Evolutionary conservation across 169 alveolate genomes (phyloP).

Genomic region (Plasmodium malariae): DNA sequence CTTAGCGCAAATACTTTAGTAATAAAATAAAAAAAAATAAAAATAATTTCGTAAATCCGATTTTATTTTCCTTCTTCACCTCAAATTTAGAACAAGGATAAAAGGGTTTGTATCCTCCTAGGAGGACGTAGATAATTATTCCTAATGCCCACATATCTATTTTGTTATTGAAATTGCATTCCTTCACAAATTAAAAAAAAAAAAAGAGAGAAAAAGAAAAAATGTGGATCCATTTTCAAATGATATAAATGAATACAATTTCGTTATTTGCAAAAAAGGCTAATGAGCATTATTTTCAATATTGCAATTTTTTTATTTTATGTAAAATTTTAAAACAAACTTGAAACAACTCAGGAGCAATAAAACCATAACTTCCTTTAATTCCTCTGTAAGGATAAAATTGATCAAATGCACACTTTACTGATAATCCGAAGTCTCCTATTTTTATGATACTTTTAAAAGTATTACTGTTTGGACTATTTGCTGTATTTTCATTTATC

Average conservation of each 20-base stretch:
- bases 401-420: constrained; percentile 43
- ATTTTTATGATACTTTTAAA: constrained; percentile 47
- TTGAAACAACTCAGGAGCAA: constrained; percentile 81
- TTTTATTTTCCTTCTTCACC: neutral
- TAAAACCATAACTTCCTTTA: constrained; percentile 79
- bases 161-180: constrained; percentile 70
- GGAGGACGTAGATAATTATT: constrained; percentile 55
- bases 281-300: no score
- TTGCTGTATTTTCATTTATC: constrained; percentile 22
- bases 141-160: constrained; percentile 84
- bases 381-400: constrained; percentile 74
- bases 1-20: no score
- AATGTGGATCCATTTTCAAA: neutral
- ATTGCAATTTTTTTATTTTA: no score
- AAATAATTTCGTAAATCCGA: no score
- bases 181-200: constrained; percentile 27
- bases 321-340: constrained; percentile 32
- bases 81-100: constrained; percentile 78
- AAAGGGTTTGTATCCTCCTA: constrained; percentile 83
- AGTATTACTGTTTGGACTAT: neutral
- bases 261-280: neutral
- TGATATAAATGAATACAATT: neutral
- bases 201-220: neutral
- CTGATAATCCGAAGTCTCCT: constrained; percentile 75
- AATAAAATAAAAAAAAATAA: no score